Evolutionary conservation across 2,329 filamentous ascomycete genomes (phyloP), one percentile per base, ranked within the genome.

Genomic region (Orbilia quercus): DNA sequence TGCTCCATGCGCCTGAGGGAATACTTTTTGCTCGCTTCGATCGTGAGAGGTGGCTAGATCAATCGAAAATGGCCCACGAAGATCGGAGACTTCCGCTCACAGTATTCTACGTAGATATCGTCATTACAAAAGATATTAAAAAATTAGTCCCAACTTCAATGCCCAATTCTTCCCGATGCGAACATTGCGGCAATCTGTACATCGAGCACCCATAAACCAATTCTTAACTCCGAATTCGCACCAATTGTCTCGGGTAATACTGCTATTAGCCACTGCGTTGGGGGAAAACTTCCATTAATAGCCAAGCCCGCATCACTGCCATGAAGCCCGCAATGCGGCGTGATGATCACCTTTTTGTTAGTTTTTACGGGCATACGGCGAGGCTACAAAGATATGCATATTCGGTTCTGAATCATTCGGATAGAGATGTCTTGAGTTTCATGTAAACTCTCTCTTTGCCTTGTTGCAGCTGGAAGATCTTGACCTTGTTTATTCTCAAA

Each of bases 321-420:
- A 23, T 54, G 50, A 40, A 38, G 50, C 53, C 53, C 53, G 53
- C 38, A 57, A 57, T 57, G 53, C 53, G 53, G 48, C 47, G 36
- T 23, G 48, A 18, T 31, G 48, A 47, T 45, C 40, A 22, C 48
- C 25, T 34, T 16, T 4, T 36, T 34, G n/a, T 9, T n/a, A 22
- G 25, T 16, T 9, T 47, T 36, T 42, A 63, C 38, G 42, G 48
- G 38, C 48, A 14, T 7, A 18, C 22, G 22, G 18, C 14, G 38
- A 55, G 59, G 59, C 48, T 55, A 47, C 38, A 55, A 28, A 16
- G 36, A 11, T 44, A 18, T 34, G 16, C 18, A 40, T 36, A 45
- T 34, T 14, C 31, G 3, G 34, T 22, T 20, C 18, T 53, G 48
- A 64, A 54, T 40, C 59, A 11, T 34, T 25, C 12, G 9, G 42